Conservation (phyloP, 352 stramenopile species). For the Pythium monospermum region DNA sequence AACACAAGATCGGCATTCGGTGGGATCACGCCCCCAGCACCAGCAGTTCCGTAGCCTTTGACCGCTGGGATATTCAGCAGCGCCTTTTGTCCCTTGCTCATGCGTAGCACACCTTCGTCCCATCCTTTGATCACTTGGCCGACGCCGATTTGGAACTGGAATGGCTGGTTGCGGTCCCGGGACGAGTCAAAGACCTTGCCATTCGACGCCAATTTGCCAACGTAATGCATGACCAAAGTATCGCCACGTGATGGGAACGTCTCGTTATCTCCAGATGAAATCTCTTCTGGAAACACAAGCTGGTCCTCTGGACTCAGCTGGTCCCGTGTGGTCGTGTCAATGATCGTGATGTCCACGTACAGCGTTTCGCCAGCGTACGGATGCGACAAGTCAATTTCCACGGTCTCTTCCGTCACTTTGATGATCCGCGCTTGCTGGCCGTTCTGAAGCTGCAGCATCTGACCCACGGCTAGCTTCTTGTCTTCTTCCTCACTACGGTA, state of each 20-base stretch:
- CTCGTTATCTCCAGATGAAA: slow-evolving; percentile 50
- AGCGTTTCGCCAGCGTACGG: slow-evolving; percentile 77
- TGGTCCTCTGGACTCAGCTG: slow-evolving; percentile 48
- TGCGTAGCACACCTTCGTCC: slow-evolving; percentile 93
- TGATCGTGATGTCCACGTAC: slow-evolving; percentile 61
- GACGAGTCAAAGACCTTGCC: slow-evolving; percentile 78
- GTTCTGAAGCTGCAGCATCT: slow-evolving; percentile 52
- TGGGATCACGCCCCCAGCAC: slow-evolving; percentile 84
- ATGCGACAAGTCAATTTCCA: slow-evolving; percentile 74
- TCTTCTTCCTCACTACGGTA: slow-evolving; percentile 47
- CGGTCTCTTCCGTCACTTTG: slow-evolving; percentile 55
- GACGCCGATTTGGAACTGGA: slow-evolving; percentile 76
- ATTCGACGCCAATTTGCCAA: slow-evolving; percentile 58
- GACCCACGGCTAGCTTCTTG: slow-evolving; percentile 54
- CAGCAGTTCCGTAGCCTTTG: slow-evolving; percentile 90
- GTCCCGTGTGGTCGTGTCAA: slow-evolving; percentile 46
- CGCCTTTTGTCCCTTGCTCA: slow-evolving; percentile 93
- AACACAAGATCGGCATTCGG: slow-evolving; percentile 92
- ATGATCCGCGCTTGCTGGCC: slow-evolving; percentile 63
- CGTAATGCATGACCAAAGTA: slow-evolving; percentile 84
- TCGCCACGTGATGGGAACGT: slow-evolving; percentile 67
- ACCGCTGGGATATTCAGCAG: slow-evolving; percentile 87
- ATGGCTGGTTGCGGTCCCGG: slow-evolving; percentile 60
- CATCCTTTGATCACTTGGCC: slow-evolving; percentile 93
- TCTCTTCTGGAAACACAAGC: slow-evolving; percentile 68